These are phyloP conservation scores for Alternaria rosae DNA, from an alignment of 2,329 filamentous ascomycete species.

Conservation along the genomic window DNA sequence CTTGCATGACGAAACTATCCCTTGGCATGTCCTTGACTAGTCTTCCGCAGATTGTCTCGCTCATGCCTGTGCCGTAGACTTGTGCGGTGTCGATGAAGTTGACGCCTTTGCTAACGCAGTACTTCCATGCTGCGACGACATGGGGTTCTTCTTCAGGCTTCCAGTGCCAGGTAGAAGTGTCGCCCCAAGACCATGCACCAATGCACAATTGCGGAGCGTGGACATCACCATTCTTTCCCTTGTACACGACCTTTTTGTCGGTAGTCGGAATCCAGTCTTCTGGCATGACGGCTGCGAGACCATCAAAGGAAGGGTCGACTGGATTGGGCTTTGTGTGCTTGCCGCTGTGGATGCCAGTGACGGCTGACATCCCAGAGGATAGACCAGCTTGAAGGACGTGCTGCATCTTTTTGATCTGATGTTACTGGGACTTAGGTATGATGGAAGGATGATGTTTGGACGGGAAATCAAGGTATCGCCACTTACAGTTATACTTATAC, in stretches of 20 bases:
- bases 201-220: conserved; percentile 2
- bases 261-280: not conserved
- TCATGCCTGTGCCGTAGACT: conserved; percentile 4
- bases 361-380: conserved; percentile 1
- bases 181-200: conserved; percentile 3
- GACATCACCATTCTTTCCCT: not conserved
- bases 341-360: conserved; percentile 1
- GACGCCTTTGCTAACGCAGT: conserved; percentile 3
- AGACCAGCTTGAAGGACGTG: conserved; percentile 5
- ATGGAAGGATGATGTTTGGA: not conserved
- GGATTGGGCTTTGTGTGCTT: conserved; percentile 5
- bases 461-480: not conserved
- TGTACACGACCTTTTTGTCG: not conserved
- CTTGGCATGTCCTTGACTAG: not conserved
- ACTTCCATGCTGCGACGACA: conserved; percentile 3
- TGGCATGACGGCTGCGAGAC: not conserved
- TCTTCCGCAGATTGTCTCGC: conserved; percentile 1
- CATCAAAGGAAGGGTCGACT: conserved; percentile 1
- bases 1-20: conserved; percentile 4
- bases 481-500: not conserved
- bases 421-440: not conserved
- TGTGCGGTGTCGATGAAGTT: conserved; percentile 6
- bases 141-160: conserved; percentile 3
- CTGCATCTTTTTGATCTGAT: not conserved
- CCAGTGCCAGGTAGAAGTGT: conserved; percentile 6